These are phyloP conservation scores for Euphorbia celastroides DNA, from an alignment of 441 rosid species.

Conservation along the genomic window DNA sequence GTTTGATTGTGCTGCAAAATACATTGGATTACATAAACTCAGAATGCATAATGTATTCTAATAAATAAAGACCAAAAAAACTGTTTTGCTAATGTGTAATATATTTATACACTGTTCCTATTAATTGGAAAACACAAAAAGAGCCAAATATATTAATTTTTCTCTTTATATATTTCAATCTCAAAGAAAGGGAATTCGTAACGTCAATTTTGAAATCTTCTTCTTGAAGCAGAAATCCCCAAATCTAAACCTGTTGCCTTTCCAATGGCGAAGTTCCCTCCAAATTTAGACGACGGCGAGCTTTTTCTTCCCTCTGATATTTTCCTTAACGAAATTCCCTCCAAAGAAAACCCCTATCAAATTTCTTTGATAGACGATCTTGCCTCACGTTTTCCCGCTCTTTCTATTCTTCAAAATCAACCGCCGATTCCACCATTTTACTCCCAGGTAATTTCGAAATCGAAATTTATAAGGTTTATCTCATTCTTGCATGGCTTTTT, in stretches of 20 bases:
- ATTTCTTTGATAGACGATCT: conserved; percentile 31
- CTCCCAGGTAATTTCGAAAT: conserved; percentile 18
- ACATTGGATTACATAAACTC: no score
- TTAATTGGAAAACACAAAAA: no score
- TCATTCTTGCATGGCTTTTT: conserved; percentile 13
- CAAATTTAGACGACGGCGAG: conserved; percentile 35
- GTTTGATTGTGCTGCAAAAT: neutral
- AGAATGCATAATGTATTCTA: no score
- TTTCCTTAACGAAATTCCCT: conserved; percentile 18
- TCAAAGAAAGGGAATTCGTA: conserved; percentile 19
- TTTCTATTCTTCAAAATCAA: conserved; percentile 23
- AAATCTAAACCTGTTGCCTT: neutral
- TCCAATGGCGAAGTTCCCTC: conserved; percentile 31
- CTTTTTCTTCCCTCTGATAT: conserved; percentile 31
- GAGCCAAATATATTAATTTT: neutral
- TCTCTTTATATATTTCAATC: neutral
- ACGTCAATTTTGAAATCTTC: conserved; percentile 28
- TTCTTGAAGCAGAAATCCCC: neutral
- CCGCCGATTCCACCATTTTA: conserved; percentile 9
- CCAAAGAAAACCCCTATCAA: conserved; percentile 10
- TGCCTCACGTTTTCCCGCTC: conserved; percentile 24
- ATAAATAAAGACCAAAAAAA: no score
- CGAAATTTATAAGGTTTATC: no score
- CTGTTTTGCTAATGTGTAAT: no score
- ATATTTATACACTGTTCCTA: no score